Evolutionary conservation across 108 stramenopile species (phyloP), one percentile per base, ranked within the genome.

Genomic region (Nitzschia sp.): DNA sequence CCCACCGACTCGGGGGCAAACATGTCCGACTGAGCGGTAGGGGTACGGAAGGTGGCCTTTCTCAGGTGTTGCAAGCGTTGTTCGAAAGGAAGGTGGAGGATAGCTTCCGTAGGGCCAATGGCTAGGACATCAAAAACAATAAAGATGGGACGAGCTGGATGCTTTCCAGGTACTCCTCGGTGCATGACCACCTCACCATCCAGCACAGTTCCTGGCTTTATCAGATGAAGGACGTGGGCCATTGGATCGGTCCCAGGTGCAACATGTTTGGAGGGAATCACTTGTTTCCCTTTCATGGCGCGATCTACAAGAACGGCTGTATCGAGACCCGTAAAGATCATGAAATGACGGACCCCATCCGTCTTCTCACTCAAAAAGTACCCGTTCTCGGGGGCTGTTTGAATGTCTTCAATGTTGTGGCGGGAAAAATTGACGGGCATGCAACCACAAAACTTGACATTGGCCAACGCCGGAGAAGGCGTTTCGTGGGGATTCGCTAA

Each of bases 131-230:
- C 97, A 78, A 97, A 97, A 8, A 95, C 93, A 62, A 97, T 91
- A 64, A 96, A 97, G 40, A 95, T 81, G 7, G 94, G 93, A 55
- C 90, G 70, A 38, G 80, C 84, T 39, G 53, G 62, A 52, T 70
- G 70, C 19, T 66, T 69, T 1, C 53, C 53, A 8, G 51, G 21
- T 41, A 38, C 39, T 2, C 76, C 76, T 0, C 93, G 80, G 76
- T 95, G 89, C 73, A 95, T 90, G 46, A 97, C 96, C n/a, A 98
- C 93, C 80, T 98, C 97, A 38, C 97, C 97, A 72, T 98, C 97
- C 3, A 98, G 80, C 8, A 98, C 84, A 7, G 93, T 92, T 26
- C 97, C 97, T 10, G 90, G 87, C 66, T 86, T 73, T 51, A 91
- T 81, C 10, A 80, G 61, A 3, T 72, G 53, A 10, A 86, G 6